phyloP scores from a whole-genome alignment of 1,284 basidiomycete genomes.

The Tilletia setariae region DNA sequence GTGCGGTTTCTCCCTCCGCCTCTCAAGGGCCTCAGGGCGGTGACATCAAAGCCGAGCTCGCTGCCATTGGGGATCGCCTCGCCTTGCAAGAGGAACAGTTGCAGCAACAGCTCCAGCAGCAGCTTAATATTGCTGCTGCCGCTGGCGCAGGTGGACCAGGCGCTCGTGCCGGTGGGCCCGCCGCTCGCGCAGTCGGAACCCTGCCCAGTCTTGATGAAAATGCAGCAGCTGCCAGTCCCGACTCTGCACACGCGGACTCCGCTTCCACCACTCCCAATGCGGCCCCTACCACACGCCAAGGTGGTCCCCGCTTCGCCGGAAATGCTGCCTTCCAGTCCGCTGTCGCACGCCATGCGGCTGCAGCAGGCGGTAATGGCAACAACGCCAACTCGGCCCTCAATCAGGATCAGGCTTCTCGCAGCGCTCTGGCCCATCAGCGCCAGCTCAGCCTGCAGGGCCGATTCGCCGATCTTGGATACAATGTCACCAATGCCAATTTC shows the following conservation, averaged over 20 bases:
- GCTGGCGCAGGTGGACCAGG: background rate
- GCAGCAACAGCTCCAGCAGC: slow-evolving; percentile 26
- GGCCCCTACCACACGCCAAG: slow-evolving; percentile 26
- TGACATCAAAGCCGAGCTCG: slow-evolving; percentile 6
- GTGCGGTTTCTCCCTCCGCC: background rate
- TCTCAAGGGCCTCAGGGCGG: background rate
- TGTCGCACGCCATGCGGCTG: slow-evolving; percentile 32
- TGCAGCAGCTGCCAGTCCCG: slow-evolving; percentile 22
- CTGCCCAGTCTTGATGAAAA: slow-evolving; percentile 46
- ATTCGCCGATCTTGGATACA: slow-evolving; percentile 46
- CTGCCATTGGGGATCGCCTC: slow-evolving; percentile 7
- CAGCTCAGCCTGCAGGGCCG: slow-evolving; percentile 40
- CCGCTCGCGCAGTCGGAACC: slow-evolving; percentile 26
- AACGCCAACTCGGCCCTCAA: background rate
- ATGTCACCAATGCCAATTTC: slow-evolving; percentile 22
- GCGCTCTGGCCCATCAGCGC: slow-evolving; percentile 32
- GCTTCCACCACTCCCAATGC: slow-evolving; percentile 5
- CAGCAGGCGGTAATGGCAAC: slow-evolving; percentile 20
- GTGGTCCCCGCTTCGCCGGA: slow-evolving; percentile 43
- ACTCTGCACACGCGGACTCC: background rate
- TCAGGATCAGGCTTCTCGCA: slow-evolving; percentile 25
- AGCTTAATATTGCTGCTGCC: slow-evolving; percentile 28
- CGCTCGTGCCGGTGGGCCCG: slow-evolving; percentile 23
- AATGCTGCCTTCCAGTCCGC: slow-evolving; percentile 47
- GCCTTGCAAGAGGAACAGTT: slow-evolving; percentile 12